Evolutionary conservation across 2,329 filamentous ascomycete species (phyloP), one percentile per base, ranked within the genome.

Genomic region (Cytospora chrysosperma): DNA sequence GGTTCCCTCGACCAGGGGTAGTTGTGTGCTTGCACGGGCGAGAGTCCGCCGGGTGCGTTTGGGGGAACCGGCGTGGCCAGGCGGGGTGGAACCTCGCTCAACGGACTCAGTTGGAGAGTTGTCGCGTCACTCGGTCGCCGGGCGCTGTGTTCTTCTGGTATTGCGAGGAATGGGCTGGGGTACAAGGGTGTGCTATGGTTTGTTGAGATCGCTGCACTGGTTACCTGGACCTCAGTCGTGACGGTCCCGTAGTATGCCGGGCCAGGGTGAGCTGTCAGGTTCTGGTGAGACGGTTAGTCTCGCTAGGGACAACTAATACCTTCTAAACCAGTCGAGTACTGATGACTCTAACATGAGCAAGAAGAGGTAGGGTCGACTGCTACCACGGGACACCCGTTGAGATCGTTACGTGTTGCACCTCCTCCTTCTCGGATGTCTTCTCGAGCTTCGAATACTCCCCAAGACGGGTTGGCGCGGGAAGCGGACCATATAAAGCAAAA

Each of bases 171-270:
- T 63, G 28, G 70, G 26, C 54, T 65, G 30, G 50, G 50, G 30
- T 27, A 69, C 28, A 30, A 30, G 28, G 28, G 28, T 30, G 28
- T 30, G 28, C 28, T 30, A 47, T 13, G 50, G 47, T 53, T 59
- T 62, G 6, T 64, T 19, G 54, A 34, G 15, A 66, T 64, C 26
- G 58, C 49, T 24, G 64, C 67, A n/a, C 67, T 74, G 3, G 75
- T 76, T 59, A 83, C 75, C 52, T 82, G 77, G 1, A 85, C 80
- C 66, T 84, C 81, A 7, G 81, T 84, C 3, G 81, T 79, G n/a
- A 82, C 81, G 7, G 79, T 84, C 19, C 77, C 80, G 57, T 83
- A 83, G 66, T 75, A 78, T 53, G 73, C 75, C 21, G 72, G 71
- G 0, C 61, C 64, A 26, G 54, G 21, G 40, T 64, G 61, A 30